Evolutionary conservation across 257 asterid genomes (phyloP).

Genomic region (Gentiana dahurica): DNA sequence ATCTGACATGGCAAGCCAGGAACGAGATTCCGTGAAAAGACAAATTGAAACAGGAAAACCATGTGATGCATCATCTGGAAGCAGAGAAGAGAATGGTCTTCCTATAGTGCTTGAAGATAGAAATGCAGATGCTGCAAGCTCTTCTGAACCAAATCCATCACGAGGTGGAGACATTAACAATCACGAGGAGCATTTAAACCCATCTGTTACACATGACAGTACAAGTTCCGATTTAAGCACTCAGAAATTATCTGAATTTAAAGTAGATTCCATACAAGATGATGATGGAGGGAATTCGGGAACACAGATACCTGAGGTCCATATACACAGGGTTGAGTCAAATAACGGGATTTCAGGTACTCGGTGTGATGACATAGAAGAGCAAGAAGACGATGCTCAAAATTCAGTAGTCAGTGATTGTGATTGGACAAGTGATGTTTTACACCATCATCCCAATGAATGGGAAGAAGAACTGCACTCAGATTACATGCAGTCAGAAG

Average conservation of each 20-base stretch:
- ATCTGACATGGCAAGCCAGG: conserved; percentile 10
- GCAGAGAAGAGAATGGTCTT: conserved; percentile 13
- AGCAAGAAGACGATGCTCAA: conserved; percentile 19
- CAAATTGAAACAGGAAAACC: conserved; percentile 12
- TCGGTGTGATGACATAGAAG: conserved; percentile 15
- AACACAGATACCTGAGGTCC: conserved; percentile 13
- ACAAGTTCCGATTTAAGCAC: conserved; percentile 16
- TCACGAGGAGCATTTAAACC: conserved; percentile 16
- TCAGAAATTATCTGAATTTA: conserved; percentile 5
- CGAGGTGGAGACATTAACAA: conserved; percentile 6
- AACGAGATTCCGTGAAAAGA: conserved; percentile 16
- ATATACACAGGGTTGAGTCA: conserved; percentile 16
- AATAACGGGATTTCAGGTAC: conserved; percentile 14
- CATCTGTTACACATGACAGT: conserved; percentile 14
- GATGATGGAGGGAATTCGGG: conserved; percentile 6
- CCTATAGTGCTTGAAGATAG: conserved; percentile 8
- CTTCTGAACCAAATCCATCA: conserved; percentile 9
- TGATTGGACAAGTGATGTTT: conserved; percentile 41
- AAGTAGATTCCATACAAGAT: conserved; percentile 9
- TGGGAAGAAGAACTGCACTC: conserved; percentile 47
- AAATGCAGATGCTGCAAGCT: conserved; percentile 13
- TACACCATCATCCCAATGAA: conserved; percentile 30
- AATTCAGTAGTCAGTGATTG: conserved; percentile 23
- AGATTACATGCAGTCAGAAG: conserved; percentile 25
- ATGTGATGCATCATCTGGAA: conserved; percentile 8